A percentile compares a stretch with the other conserved stretches of the same genome.
These are phyloP conservation scores for Pseudogymnoascus sp. DNA, from an alignment of 2,329 filamentous ascomycete species.

Conservation along the genomic window DNA sequence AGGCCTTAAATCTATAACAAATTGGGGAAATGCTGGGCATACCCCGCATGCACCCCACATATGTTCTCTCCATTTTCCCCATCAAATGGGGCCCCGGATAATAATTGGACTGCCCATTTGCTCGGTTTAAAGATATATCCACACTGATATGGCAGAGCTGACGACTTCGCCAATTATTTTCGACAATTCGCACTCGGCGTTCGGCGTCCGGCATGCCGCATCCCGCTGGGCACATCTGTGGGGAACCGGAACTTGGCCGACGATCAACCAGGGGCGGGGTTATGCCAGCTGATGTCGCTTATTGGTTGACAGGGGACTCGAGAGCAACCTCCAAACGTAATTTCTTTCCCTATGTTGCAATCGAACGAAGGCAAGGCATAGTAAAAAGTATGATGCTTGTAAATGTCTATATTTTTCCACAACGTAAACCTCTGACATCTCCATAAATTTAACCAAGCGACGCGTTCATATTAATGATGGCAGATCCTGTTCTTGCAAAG, in stretches of 20 bases:
- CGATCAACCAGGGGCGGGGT: background rate
- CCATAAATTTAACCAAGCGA: background rate
- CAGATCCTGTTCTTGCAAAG: slow-evolving; percentile 24
- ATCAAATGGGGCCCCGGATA: background rate
- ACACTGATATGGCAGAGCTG: background rate
- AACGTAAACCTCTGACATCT: background rate
- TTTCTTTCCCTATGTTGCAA: background rate
- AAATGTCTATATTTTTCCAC: background rate
- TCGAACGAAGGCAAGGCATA: background rate
- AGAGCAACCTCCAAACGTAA: background rate
- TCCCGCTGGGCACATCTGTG: background rate
- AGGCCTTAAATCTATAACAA: background rate
- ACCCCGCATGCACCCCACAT: background rate
- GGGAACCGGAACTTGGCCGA: background rate
- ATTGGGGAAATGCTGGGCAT: background rate
- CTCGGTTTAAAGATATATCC: background rate
- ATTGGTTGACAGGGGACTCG: background rate
- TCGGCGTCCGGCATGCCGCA: background rate
- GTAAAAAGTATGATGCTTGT: background rate
- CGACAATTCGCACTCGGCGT: background rate
- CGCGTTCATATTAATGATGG: background rate
- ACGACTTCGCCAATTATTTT: background rate
- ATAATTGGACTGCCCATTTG: background rate
- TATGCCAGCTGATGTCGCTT: background rate
- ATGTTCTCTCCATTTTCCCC: background rate